Percentiles rank a stretch among this genome's conserved stretches.
Evolutionary conservation across 139 green algal species (phyloP).

Genomic region (Diplosphaera chodatii): DNA sequence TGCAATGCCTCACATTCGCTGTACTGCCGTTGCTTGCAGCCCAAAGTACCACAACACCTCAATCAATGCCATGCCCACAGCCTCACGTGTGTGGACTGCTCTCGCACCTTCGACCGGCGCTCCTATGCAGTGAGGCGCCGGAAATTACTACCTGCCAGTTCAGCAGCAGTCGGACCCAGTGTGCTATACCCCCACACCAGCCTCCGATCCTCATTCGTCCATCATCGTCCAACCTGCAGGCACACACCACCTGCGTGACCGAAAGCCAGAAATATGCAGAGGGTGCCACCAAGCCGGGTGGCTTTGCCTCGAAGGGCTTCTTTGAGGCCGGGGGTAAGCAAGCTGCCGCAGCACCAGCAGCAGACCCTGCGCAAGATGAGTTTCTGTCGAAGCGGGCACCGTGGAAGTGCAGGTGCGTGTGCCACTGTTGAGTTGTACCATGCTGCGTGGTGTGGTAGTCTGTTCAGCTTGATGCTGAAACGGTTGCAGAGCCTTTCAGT

Average conservation of each 20-base stretch:
- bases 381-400: slow-evolving; percentile 64
- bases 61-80: slow-evolving; percentile 36
- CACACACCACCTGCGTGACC: slow-evolving; percentile 77
- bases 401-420: slow-evolving; percentile 64
- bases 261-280: slow-evolving; percentile 92
- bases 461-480: too few relatives aligned
- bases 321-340: slow-evolving; percentile 9
- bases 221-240: too few relatives aligned
- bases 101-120: slow-evolving; percentile 55
- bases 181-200: too few relatives aligned
- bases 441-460: too few relatives aligned
- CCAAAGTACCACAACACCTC: slow-evolving; percentile 72
- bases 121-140: slow-evolving; percentile 37
- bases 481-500: too few relatives aligned
- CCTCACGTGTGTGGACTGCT: slow-evolving; percentile 90
- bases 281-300: slow-evolving; percentile 84
- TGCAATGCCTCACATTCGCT: too few relatives aligned
- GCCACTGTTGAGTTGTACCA: neutral
- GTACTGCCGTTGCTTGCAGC: slow-evolving; percentile 42
- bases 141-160: too few relatives aligned
- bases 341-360: neutral
- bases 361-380: slow-evolving; percentile 37
- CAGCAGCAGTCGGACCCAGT: too few relatives aligned
- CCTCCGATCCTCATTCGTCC: too few relatives aligned
- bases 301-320: slow-evolving; percentile 64